Base-by-base conservation (phyloP, 1,284 basidiomycete genomes). In the Tylopilus orsonianus region DNA sequence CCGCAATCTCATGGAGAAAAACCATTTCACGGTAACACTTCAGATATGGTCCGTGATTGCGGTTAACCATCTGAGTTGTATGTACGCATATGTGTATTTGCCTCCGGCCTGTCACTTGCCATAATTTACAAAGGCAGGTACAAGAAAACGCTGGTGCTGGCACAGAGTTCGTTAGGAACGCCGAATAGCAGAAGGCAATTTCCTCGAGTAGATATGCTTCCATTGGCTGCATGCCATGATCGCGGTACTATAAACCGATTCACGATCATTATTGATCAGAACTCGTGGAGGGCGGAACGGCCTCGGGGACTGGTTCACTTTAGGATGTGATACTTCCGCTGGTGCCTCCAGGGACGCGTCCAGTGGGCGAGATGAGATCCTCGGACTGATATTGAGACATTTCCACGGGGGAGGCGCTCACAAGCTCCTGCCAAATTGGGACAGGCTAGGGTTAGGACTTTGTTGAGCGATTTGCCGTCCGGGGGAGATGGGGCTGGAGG, bases 331-430 rank as follows among this genome's bases (percentile, higher is more conserved):
- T n/a, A 36, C 46, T 30, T 39, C 23, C 8, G 30, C 13, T 26
- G 29, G 54, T 40, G 16, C 29, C 33, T 53, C 42, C 40, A 54
- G 45, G 53, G n/a, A 24, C 50, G 27, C 14, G 37, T 14, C 20
- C n/a, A n/a, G n/a, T 19, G 14, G 20, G 16, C 33, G 33, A 34
- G 33, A 36, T 33, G 55, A 47, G 55, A 41, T 61, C 48, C 60
- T 61, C 56, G 58, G 53, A 36, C 33, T n/a, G n/a, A n/a, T 30
- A 26, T 26, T 51, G 59, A 59, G 55, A 54, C 35, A 38, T 46
- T 44, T 41, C 40, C 44, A 13, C 48, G n/a, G n/a, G n/a, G n/a
- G n/a, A n/a, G n/a, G n/a, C n/a, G n/a, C n/a, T n/a, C n/a, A n/a
- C n/a, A n/a, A n/a, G n/a, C n/a, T n/a, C n/a, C n/a, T n/a, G n/a